phyloP scores from a whole-genome alignment of 2,329 filamentous ascomycete species.

The Paraphoma sp. region DNA sequence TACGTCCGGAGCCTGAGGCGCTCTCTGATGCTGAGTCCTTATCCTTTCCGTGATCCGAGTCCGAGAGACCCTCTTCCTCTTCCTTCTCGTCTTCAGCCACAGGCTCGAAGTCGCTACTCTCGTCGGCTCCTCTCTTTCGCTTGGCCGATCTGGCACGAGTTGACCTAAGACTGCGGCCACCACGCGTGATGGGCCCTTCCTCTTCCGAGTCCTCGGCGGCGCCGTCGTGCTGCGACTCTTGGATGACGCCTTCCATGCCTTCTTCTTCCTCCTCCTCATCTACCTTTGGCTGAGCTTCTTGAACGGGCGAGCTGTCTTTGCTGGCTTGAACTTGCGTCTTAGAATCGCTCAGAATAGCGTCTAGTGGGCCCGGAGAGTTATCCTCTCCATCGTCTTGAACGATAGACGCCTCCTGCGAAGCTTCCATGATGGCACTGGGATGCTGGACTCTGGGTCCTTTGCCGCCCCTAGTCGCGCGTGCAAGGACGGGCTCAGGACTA shows the following conservation, averaged over 20 bases:
- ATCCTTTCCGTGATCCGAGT: constrained; percentile 56
- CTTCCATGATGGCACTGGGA: constrained; percentile 60
- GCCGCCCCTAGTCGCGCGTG: constrained; percentile 50
- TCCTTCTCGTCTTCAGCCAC: constrained; percentile 63
- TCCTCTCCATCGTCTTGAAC: constrained; percentile 37
- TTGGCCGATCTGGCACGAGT: constrained; percentile 39
- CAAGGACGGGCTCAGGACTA: constrained; percentile 56
- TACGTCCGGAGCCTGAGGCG: constrained; percentile 52
- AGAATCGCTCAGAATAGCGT: constrained; percentile 39
- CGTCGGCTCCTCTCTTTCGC: constrained; percentile 54
- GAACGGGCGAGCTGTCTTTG: constrained; percentile 36
- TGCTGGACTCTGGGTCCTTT: constrained; percentile 57
- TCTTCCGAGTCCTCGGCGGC: constrained; percentile 55
- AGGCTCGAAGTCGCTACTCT: constrained; percentile 70
- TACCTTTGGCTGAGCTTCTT: constrained; percentile 42
- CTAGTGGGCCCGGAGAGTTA: constrained; percentile 38
- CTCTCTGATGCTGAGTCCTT: constrained; percentile 48
- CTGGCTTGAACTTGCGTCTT: constrained; percentile 47
- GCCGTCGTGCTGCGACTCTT: constrained; percentile 51
- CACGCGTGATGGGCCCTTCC: constrained; percentile 60
- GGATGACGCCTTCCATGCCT: constrained; percentile 47
- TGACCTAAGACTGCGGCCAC: constrained; percentile 49
- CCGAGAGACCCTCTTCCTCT: constrained; percentile 61
- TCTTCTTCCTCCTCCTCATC: constrained; percentile 37
- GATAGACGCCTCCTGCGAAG: constrained; percentile 58